Conservation (phyloP, 805 yeast genomes). For the Hanseniaspora lachancei region DNA sequence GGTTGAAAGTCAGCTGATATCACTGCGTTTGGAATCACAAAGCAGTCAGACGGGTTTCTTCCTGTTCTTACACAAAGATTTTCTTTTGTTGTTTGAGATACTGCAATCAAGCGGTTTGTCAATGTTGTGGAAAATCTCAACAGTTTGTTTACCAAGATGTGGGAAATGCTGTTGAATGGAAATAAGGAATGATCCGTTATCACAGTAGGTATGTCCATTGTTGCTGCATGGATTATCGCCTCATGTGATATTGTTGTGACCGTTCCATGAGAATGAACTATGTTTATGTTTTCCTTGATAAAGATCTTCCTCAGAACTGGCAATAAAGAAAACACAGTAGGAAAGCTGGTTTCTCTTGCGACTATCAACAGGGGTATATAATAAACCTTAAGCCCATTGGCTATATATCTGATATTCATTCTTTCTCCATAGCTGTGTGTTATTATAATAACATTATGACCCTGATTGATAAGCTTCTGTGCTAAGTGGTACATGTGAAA, state of each 20-base stretch:
- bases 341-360: conserved; percentile 75
- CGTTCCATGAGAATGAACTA: conserved; percentile 93
- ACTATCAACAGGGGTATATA: conserved; percentile 72
- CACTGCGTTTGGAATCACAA: conserved; percentile 95
- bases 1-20: conserved; percentile 71
- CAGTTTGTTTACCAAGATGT: conserved; percentile 75
- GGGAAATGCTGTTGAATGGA: conserved; percentile 78
- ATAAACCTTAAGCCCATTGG: conserved; percentile 87
- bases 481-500: conserved; percentile 86
- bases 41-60: conserved; percentile 60
- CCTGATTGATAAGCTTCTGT: conserved; percentile 62
- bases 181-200: conserved; percentile 92
- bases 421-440: conserved; percentile 83
- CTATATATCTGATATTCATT: conserved; percentile 64
- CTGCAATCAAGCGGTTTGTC: conserved; percentile 90
- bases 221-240: conserved; percentile 77
- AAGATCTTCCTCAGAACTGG: conserved; percentile 77
- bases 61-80: conserved; percentile 83
- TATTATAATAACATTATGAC: conserved; percentile 74
- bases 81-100: conserved; percentile 90
- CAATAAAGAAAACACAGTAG: conserved; percentile 77
- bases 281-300: conserved; percentile 71
- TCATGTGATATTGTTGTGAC: conserved; percentile 79
- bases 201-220: conserved; percentile 85
- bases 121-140: conserved; percentile 73